Base-by-base conservation (phyloP, 192 early-diverging fungal species). In the Globomyces pollinis-pini region DNA sequence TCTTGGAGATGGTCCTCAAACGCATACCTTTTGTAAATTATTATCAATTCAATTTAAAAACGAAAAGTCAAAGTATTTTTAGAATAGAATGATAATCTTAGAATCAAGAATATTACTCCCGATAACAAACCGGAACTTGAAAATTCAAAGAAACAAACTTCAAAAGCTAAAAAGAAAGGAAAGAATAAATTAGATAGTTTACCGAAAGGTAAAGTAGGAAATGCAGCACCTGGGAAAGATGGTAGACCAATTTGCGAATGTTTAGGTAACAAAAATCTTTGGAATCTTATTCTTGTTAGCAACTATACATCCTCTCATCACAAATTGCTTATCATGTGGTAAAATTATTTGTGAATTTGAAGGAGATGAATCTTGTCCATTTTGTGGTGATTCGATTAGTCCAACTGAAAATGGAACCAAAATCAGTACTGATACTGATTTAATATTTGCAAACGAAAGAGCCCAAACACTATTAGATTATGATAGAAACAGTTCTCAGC, bases 301-400 rank as follows among this genome's bases (percentile, higher is more conserved):
- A 24, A 34, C 53, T 24, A 33, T 9, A 7, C 53, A 55, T 24
- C 34, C 16, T 11, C 26, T 55, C 13, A n/a, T 55, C 3, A 38
- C 35, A 13, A 55, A 55, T 24, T 55, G 53, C 20, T 13, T 26
- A 18, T 18, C 30, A 23, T 55, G 53, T 28, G 53, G 53, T 23
- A 55, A 55, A 28, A 55, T 55, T 9, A 55, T 55, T 8, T 55
- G 53, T 35, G 53, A 55, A 23, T 55, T 21, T 28, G 53, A 55
- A 41, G 26, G 26, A 15, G 26, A 18, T 16, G 6, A n/a, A 4
- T 16, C 15, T 16, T 49, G 45, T 49, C 45, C 45, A 8, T 49
- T n/a, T 49, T 55, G 53, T 18, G 26, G 26, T 35, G 5, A 2
- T 6, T 18, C 45, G 12, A 26, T 49, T 4, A 8, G 9, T 26